Conservation (phyloP, 805 yeast genomes). For the Nakazawaea wickerhamii region DNA sequence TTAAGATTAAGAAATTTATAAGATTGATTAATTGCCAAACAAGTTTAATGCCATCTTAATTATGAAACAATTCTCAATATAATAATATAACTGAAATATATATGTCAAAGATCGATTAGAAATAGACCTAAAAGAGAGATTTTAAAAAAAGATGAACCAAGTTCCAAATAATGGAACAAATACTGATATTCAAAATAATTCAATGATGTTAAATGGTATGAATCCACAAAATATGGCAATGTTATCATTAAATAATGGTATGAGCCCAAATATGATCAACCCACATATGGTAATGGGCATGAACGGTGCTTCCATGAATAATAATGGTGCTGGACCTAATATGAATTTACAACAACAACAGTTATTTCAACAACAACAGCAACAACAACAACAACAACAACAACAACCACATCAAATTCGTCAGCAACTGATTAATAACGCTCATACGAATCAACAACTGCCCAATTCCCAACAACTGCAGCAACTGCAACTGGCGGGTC, state of each 20-base stretch:
- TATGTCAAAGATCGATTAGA: too few species aligned
- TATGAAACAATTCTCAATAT: background rate
- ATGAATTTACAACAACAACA: slow-evolving; percentile 13
- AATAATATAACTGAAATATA: too few species aligned
- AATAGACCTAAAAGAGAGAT: too few species aligned
- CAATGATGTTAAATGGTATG: slow-evolving; percentile 6
- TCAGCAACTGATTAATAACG: slow-evolving; percentile 2
- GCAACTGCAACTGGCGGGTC: background rate
- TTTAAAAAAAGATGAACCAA: slow-evolving; percentile 12
- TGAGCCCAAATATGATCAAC: slow-evolving; percentile 13
- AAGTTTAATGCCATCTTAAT: background rate
- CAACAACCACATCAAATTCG: slow-evolving; percentile 2
- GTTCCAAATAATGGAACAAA: background rate
- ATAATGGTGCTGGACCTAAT: slow-evolving; percentile 4
- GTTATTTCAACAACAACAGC: slow-evolving; percentile 7
- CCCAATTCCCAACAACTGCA: slow-evolving; percentile 1
- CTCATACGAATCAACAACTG: background rate
- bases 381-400: slow-evolving; percentile 4
- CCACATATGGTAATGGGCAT: slow-evolving; percentile 11
- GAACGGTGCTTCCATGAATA: background rate
- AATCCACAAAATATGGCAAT: slow-evolving; percentile 11
- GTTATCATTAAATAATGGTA: slow-evolving; percentile 8
- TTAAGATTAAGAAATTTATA: too few species aligned
- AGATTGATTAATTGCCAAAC: too few species aligned
- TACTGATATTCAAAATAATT: slow-evolving; percentile 4